phyloP scores from a whole-genome alignment of 371 early-diverging fungal genomes.

The Saksenaea oblongispora region DNA sequence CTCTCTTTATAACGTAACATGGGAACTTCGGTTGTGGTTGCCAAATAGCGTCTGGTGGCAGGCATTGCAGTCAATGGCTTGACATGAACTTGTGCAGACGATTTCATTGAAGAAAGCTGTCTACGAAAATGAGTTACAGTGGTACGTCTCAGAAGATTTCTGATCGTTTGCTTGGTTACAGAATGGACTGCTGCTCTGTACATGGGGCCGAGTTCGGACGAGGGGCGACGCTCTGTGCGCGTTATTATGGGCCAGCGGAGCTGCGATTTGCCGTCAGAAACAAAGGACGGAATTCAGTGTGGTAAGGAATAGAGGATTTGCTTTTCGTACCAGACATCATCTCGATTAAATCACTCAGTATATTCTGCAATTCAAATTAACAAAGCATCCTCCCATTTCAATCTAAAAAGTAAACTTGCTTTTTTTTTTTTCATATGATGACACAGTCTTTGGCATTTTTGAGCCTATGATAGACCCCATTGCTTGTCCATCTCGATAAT shows the following conservation, averaged over 20 bases:
- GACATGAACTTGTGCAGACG: neutral
- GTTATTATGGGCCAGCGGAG: no score
- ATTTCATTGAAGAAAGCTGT: neutral
- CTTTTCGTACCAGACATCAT: no score
- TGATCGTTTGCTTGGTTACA: neutral
- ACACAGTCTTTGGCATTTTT: no score
- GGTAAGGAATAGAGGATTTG: no score
- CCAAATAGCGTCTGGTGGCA: slow-evolving; percentile 5
- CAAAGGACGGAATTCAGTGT: no score
- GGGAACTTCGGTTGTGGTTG: slow-evolving; percentile 2
- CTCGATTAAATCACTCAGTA: no score
- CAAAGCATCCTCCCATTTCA: no score
- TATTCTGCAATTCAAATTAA: no score
- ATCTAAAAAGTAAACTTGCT: no score
- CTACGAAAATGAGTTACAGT: neutral
- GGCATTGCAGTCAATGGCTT: neutral
- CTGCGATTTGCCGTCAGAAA: slow-evolving; percentile 7
- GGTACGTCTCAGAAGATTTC: neutral
- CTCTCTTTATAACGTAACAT: slow-evolving; percentile 15
- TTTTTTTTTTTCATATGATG: no score
- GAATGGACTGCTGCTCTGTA: neutral
- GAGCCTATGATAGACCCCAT: no score
- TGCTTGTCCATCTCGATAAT: no score
- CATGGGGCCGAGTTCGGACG: neutral
- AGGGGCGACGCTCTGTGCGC: neutral